phyloP scores from a whole-genome alignment of 2,329 filamentous ascomycete species.

The Boeremia lycopersici region DNA sequence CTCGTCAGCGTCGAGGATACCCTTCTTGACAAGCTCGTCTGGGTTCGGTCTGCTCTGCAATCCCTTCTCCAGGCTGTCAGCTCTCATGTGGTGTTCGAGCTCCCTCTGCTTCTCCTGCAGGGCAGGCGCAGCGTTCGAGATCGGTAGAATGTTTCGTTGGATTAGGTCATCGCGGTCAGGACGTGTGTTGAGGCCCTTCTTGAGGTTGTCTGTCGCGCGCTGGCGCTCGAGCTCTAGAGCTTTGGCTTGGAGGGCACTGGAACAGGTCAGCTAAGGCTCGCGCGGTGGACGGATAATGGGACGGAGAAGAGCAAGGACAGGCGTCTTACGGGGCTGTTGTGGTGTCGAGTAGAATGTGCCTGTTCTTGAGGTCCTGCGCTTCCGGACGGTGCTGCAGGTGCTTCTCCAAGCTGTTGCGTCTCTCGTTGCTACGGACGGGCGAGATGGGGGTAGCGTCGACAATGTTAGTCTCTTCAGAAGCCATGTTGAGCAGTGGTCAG shows the following conservation, averaged over 20 bases:
- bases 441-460: conserved; percentile 51
- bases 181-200: conserved; percentile 67
- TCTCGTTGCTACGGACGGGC: conserved; percentile 59
- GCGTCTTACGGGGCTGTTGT: conserved; percentile 66
- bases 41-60: conserved; percentile 77
- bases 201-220: conserved; percentile 65
- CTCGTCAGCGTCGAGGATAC: conserved; percentile 67
- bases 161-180: conserved; percentile 76
- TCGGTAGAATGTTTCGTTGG: conserved; percentile 86
- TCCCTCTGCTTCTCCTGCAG: conserved; percentile 82
- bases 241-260: conserved; percentile 65
- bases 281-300: not conserved
- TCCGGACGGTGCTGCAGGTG: conserved; percentile 57
- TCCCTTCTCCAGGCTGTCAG: conserved; percentile 85
- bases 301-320: conserved; percentile 2
- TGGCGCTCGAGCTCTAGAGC: conserved; percentile 69
- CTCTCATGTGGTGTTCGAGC: conserved; percentile 86
- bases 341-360: conserved; percentile 71
- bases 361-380: conserved; percentile 68
- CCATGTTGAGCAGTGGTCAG: conserved; percentile 32
- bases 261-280: conserved; percentile 1
- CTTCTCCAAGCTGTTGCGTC: conserved; percentile 61
- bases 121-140: conserved; percentile 76
- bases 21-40: conserved; percentile 77
- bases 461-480: conserved; percentile 29